These are phyloP conservation scores for Styphnolobium japonicum DNA, from an alignment of 306 rosid genomes.

Conservation along the genomic window DNA sequence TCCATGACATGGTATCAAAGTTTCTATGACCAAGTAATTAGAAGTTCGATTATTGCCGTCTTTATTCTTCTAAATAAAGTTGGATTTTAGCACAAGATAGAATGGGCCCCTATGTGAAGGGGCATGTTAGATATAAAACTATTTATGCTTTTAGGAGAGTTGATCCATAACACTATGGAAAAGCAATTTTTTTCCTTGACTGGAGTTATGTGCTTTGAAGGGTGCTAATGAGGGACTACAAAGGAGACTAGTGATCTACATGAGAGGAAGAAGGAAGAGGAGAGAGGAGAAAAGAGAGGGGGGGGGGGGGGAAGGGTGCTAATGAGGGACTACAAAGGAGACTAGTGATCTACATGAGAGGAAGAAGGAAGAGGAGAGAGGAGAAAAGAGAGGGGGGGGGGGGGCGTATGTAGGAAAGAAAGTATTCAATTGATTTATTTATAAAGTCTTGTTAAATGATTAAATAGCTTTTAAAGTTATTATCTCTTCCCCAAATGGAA, in stretches of 20 bases:
- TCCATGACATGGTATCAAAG: no score
- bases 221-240: not conserved
- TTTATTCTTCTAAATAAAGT: no score
- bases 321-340: not conserved
- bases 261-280: not conserved
- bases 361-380: no score
- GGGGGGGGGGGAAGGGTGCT: not conserved
- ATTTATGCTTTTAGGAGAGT: no score
- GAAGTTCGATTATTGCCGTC: no score
- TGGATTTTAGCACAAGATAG: no score
- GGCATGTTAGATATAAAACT: no score
- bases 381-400: not conserved
- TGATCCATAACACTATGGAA: no score
- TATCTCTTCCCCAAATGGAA: not conserved
- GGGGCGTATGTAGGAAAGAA: not conserved
- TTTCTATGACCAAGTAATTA: no score
- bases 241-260: not conserved
- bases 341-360: not conserved
- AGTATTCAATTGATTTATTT: not conserved
- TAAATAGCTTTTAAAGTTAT: not conserved
- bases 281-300: no score
- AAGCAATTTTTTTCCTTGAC: not conserved
- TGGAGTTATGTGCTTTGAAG: not conserved
- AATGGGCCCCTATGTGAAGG: no score
- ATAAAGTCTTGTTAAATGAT: not conserved